Base-by-base conservation (phyloP, 2,329 filamentous ascomycete species). In the Elsinoe ampelina region DNA sequence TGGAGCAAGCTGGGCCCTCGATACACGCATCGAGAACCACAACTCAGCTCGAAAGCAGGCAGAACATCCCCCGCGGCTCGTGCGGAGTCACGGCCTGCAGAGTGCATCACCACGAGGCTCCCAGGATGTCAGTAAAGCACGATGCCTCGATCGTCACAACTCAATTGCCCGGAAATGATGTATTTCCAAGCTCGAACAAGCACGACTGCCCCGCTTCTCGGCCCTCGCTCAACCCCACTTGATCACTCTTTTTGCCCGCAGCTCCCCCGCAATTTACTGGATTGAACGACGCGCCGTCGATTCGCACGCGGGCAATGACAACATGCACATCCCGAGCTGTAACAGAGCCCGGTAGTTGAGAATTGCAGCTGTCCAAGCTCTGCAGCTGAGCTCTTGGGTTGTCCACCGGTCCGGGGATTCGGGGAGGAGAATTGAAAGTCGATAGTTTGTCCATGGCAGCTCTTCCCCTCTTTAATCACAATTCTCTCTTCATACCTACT, bases 11-110 rank as follows among this genome's bases (percentile, higher is more conserved):
- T n/a, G 26, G 12, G 22, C 22, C 35, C 3, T 52, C 34, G 15
- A 52, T n/a, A 52, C 17, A 38, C 34, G 48, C 32, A 52, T 52
- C 48, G 34, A 45, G 41, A 45, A 45, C 41, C 20, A 26, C 13
- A 19, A 5, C 19, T 12, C 7, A 5, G 19, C 41, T 45, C 26
- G 10, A 22, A 26, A 45, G 41, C 41, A 22, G 26, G 26, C 17
- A 22, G 13, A 10, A 45, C 20, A 22, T 17, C 20, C 41, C 41
- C n/a, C 41, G 41, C 45, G 45, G 45, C 45, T 34, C 45, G 45
- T 11, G 45, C 45, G 26, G 26, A 35, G 15, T 34, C 15, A 12
- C 19, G 11, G 13, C 19, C 41, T 26, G 19, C 41, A 30, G 41
- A 45, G 3, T 5, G 6, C 8, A 12, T 22, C 10, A 26, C 41